A percentile compares a stretch with the other conserved stretches of the same genome.
phyloP scores from a whole-genome alignment of 257 asterid genomes.

The Gentiana macrophylla region DNA sequence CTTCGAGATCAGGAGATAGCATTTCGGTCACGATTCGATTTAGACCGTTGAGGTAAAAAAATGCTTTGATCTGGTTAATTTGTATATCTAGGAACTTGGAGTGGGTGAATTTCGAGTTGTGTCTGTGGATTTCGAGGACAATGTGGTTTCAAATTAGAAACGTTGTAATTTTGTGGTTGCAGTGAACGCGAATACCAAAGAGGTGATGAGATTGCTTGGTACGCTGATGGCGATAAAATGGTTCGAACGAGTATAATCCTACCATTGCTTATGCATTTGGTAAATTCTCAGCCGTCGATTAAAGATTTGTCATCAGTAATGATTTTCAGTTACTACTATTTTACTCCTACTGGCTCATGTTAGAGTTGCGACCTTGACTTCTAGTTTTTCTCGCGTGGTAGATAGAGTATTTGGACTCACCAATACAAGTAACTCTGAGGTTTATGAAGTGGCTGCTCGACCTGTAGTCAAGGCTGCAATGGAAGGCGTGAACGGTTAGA shows the following conservation, averaged over 20 bases:
- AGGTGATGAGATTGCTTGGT: slow-evolving; percentile 95
- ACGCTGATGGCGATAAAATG: slow-evolving; percentile 68
- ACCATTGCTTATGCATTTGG: slow-evolving; percentile 89
- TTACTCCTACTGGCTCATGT: background rate
- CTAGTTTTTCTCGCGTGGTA: slow-evolving; percentile 15
- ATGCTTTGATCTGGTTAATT: slow-evolving; percentile 45
- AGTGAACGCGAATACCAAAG: slow-evolving; percentile 88
- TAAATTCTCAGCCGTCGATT: slow-evolving; percentile 16
- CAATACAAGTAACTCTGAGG: slow-evolving; percentile 70
- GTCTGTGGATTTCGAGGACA: slow-evolving; percentile 21
- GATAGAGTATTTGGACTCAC: slow-evolving; percentile 89
- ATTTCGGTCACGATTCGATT: slow-evolving; percentile 91
- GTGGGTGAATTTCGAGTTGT: slow-evolving; percentile 9
- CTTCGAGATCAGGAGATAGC: slow-evolving; percentile 84
- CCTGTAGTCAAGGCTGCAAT: slow-evolving; percentile 98
- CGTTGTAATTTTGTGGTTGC: slow-evolving; percentile 22
- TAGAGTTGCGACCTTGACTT: background rate
- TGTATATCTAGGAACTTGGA: slow-evolving; percentile 20
- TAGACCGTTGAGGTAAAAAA: slow-evolving; percentile 82
- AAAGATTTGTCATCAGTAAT: too few relatives aligned
- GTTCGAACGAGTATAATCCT: slow-evolving; percentile 87
- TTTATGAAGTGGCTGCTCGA: slow-evolving; percentile 89
- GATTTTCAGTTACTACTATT: background rate
- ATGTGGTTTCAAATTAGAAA: slow-evolving; percentile 16
- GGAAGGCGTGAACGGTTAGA: slow-evolving; percentile 92